Conservation (phyloP, 2,329 filamentous ascomycete species). For the Neurospora sp. region DNA sequence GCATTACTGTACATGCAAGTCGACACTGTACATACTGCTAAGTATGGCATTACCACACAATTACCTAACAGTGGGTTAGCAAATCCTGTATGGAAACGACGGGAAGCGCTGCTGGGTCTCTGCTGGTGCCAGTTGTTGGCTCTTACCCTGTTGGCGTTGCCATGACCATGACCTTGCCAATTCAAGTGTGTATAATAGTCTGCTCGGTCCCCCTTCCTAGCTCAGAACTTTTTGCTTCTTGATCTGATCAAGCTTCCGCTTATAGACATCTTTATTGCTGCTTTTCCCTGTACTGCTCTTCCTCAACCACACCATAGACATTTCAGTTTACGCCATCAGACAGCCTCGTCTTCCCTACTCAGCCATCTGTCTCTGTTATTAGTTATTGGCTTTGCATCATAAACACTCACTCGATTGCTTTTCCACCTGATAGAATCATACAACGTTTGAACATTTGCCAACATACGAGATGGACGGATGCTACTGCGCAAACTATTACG, state of each 20-base stretch:
- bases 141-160: neutral
- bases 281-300: neutral
- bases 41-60: neutral
- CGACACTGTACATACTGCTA: neutral
- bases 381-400: neutral
- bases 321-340: neutral
- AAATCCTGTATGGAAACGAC: neutral
- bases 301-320: neutral
- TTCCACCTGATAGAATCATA: neutral
- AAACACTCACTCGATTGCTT: neutral
- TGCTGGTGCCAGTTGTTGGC: neutral
- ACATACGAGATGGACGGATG: constrained; percentile 14
- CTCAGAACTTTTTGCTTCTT: neutral
- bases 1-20: neutral
- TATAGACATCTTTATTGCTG: neutral
- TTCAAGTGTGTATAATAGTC: neutral
- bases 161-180: neutral
- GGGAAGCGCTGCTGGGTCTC: neutral
- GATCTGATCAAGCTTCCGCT: neutral
- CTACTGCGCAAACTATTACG: constrained; percentile 30
- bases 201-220: neutral
- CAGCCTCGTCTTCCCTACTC: neutral
- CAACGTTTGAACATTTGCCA: neutral
- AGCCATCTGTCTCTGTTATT: neutral
- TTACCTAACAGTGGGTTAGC: neutral